Evolutionary conservation across 164 flowering plant species (phyloP), one percentile per base, ranked within the genome.

Genomic region (Malania oleifera): DNA sequence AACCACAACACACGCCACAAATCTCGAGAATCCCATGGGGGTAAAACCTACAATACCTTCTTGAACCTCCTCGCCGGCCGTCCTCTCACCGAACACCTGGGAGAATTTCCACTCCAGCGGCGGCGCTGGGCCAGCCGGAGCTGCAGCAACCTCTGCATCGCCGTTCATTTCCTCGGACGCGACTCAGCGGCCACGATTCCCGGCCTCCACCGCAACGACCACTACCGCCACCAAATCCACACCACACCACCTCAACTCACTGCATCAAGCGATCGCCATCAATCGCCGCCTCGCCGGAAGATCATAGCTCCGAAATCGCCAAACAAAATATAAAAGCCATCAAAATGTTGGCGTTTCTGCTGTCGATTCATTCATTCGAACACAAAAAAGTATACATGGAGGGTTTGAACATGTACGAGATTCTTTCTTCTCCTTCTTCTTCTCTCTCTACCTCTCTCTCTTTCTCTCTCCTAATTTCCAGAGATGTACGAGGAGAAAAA

Each of bases 101-200:
- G 90, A 80, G 77, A 82, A 85, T 70, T 77, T 85, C 91, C 91
- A 85, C 51, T 85, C 87, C 40, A 82, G 75, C 52, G 78, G 78
- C 61, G 59, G 71, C 25, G 73, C 73, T 10, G 78, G 72, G 19
- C 67, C 73, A 57, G 54, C 75, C 62, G 70, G 66, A 66, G 76
- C 70, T 57, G 67, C 72, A 19, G 46, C 73, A 53, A 58, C 77
- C 65, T 73, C 77, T 53, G 71, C 73, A 31, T 67, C 81, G 39
- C 78, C 81, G 67, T 77, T 69, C 81, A 77, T 77, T 61, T 64
- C 52, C 50, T 60, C 27, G 51, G 26, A 27, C 28, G 46, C 7
- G 19, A 39, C 13, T 47, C 38, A 57, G 41, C 24, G 3, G 15
- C 56, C 41, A 49, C 17, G 14, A 15, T 22, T 23, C 29, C 15